A percentile compares a stretch with the other conserved stretches of the same genome.
Evolutionary conservation across 768 basidiomycete genomes (phyloP).

Genomic region (Chlorophyllum brunneum): DNA sequence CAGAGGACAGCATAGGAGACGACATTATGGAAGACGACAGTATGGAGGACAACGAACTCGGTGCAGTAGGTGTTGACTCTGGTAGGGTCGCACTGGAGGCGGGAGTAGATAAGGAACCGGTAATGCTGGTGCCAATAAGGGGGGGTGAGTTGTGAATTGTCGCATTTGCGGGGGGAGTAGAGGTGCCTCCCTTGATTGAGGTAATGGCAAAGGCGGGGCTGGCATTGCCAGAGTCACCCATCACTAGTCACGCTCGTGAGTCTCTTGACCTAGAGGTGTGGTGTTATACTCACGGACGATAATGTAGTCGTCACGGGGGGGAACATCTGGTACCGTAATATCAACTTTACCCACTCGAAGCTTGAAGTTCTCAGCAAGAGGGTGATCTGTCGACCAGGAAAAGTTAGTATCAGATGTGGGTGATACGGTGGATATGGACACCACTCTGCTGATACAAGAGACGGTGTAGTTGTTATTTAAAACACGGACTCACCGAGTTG

Average conservation of each 20-base stretch:
- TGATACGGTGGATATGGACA: background rate
- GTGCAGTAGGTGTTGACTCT: background rate
- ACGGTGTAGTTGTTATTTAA: background rate
- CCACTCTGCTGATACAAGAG: too few species aligned
- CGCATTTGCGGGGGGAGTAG: conserved; percentile 14
- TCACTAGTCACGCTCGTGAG: conserved; percentile 34
- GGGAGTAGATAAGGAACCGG: conserved; percentile 19
- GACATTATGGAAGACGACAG: background rate
- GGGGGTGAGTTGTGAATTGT: conserved; percentile 24
- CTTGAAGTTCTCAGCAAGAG: conserved; percentile 54
- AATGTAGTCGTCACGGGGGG: conserved; percentile 45
- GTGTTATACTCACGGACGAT: conserved; percentile 52
- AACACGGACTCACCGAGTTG: conserved; percentile 37
- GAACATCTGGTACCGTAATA: conserved; percentile 50
- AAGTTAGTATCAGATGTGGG: background rate
- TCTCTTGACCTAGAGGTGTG: conserved; percentile 1
- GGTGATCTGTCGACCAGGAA: conserved; percentile 37
- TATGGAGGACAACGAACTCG: background rate
- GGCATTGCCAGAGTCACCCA: conserved; percentile 65
- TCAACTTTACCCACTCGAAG: conserved; percentile 45
- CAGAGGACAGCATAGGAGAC: background rate
- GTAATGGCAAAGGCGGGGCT: conserved; percentile 60
- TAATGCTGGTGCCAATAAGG: conserved; percentile 28
- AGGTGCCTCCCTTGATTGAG: conserved; percentile 33
- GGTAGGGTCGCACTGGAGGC: background rate